phyloP scores from a whole-genome alignment of 176 grass and related monocot species.

The Avena atlantica region DNA sequence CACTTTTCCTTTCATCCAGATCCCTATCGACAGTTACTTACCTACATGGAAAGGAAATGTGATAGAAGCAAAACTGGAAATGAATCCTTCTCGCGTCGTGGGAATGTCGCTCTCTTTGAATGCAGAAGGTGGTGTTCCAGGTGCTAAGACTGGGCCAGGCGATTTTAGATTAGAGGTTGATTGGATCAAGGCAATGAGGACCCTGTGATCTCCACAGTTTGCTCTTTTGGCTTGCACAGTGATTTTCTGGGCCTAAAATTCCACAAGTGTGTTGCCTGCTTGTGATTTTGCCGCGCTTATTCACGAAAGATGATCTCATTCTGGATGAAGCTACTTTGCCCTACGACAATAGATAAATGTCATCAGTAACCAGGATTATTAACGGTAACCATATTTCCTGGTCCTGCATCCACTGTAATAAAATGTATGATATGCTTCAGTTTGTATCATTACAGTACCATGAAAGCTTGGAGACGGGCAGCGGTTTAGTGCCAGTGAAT shows the following conservation, averaged over 20 bases:
- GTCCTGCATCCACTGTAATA: neutral
- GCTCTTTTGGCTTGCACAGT: neutral
- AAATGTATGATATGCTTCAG: neutral
- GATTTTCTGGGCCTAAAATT: neutral
- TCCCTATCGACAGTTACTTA: constrained; percentile 76
- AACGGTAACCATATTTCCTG: neutral
- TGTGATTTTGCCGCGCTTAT: neutral
- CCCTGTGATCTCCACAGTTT: constrained; percentile 10
- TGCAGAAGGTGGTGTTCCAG: constrained; percentile 77
- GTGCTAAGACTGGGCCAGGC: constrained; percentile 77
- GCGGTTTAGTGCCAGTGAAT: neutral
- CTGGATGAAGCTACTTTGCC: neutral
- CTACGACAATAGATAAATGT: neutral
- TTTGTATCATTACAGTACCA: neutral
- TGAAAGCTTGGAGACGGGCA: neutral
- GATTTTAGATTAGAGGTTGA: constrained; percentile 84
- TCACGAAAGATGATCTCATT: neutral
- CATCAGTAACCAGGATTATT: neutral
- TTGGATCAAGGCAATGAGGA: constrained; percentile 92
- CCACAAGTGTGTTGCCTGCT: neutral
- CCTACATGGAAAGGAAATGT: constrained; percentile 91
- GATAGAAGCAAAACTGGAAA: constrained; percentile 72
- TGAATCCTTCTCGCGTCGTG: constrained; percentile 90
- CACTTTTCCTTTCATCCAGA: constrained; percentile 51
- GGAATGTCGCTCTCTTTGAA: constrained; percentile 91